Evolutionary conservation across 257 asterid genomes (phyloP), one percentile per base, ranked within the genome.

Genomic region (Lantana camara): DNA sequence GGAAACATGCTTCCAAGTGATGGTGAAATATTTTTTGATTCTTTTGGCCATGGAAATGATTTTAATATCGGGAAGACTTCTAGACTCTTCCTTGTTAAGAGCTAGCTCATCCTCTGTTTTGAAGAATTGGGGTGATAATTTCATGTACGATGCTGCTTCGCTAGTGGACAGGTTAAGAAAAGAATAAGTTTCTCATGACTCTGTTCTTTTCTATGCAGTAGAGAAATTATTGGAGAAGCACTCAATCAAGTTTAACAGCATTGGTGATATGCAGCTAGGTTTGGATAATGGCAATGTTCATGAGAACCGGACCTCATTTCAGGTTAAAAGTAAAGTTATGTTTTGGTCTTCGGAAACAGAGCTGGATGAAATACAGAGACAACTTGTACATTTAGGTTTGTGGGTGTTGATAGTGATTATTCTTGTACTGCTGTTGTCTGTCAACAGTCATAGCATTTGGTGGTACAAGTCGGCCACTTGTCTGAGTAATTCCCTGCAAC

Each of bases 401-500:
- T 92, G 95, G 97, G 74, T 69, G 73, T 92, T 24, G 96, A 92
- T 69, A 61, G 66, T n/a, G 98, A 87, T 63, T 78, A 70, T 51
- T 85, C 95, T 0, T 92, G 98, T 73, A 75, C 79, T 30, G 86
- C 82, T 5, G 96, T 92, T 68, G 74, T 83, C 62, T 92, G 98
- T 70, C 91, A 89, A 72, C 82, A 57, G 5, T 73, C 87, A 16
- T 85, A 82, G 74, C 54, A 49, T 75, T 69, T 20, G 53, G n/a
- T 29, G 40, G 57, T 17, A 16, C 17, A 37, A 0, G 44, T 37
- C 24, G 32, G 7, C 32, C 32, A 22, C 8, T 57, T 49, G 52
- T 5, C 30, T 14, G 27, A 37, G 4, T 12, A 24, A 34, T 29
- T 56, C 42, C 9, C 44, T 54, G 24, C 24, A 27, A 7, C 34